Percentiles rank a stretch among this genome's conserved stretches.
Conservation (phyloP, 2,329 filamentous ascomycete genomes). For the Monilinia polystroma region DNA sequence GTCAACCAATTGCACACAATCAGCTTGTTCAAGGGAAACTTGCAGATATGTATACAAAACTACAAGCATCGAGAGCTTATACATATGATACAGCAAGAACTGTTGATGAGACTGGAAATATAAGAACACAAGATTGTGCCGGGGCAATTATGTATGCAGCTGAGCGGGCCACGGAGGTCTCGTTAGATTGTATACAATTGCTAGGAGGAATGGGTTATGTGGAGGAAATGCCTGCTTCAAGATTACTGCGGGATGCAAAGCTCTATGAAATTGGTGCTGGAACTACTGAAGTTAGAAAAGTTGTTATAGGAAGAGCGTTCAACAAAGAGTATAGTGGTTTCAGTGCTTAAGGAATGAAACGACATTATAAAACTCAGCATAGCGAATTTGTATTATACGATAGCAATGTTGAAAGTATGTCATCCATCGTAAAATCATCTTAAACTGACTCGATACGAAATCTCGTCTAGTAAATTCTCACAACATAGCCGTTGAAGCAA, state of each 20-base stretch:
- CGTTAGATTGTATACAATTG: slow-evolving; percentile 85
- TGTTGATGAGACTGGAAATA: slow-evolving; percentile 72
- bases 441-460: neutral
- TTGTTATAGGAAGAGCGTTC: slow-evolving; percentile 73
- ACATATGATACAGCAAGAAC: slow-evolving; percentile 79
- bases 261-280: slow-evolving; percentile 97
- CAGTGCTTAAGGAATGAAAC: neutral
- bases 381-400: slow-evolving; percentile 18
- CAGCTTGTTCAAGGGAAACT: slow-evolving; percentile 91
- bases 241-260: slow-evolving; percentile 73
- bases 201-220: slow-evolving; percentile 95
- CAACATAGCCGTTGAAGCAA: neutral
- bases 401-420: slow-evolving; percentile 2
- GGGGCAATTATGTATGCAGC: slow-evolving; percentile 92
- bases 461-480: neutral
- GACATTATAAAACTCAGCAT: neutral
- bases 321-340: slow-evolving; percentile 39
- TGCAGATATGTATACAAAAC: slow-evolving; percentile 96
- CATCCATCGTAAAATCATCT: neutral
- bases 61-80: slow-evolving; percentile 79
- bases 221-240: slow-evolving; percentile 89
- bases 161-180: slow-evolving; percentile 82
- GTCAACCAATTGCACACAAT: slow-evolving; percentile 80
- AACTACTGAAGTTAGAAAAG: slow-evolving; percentile 87
- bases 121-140: slow-evolving; percentile 89